phyloP scores from a whole-genome alignment of 164 flowering plant species.

The Umbellularia californica region DNA sequence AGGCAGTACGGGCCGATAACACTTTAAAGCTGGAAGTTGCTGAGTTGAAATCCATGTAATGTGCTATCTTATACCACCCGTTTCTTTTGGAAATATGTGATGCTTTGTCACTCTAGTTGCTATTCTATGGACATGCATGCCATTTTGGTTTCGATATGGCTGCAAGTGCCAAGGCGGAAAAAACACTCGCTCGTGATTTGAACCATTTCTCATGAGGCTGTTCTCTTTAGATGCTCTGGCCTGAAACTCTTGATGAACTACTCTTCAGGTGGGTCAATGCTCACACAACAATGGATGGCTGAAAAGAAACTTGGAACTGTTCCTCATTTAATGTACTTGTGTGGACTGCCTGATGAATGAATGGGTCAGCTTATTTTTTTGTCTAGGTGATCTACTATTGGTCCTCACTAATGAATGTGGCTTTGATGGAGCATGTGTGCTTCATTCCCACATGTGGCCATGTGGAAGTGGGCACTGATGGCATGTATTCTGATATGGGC shows the following conservation, averaged over 20 bases:
- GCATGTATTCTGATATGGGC: background rate
- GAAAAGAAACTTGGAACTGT: background rate
- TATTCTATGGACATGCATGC: background rate
- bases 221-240: background rate
- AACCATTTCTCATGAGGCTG: background rate
- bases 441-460: background rate
- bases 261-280: background rate
- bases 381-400: background rate
- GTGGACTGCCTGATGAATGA: no score
- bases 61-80: constrained; percentile 2
- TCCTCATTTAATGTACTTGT: no score
- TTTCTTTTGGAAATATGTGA: background rate
- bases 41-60: constrained; percentile 77
- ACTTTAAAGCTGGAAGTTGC: constrained; percentile 82
- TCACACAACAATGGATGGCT: background rate
- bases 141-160: no score
- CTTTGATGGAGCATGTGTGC: background rate
- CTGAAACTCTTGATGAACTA: background rate
- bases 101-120: background rate
- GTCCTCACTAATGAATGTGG: background rate
- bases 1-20: constrained; percentile 73
- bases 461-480: background rate
- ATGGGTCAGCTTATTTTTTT: background rate
- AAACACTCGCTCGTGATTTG: background rate
- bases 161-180: no score